A percentile compares a stretch with the other conserved stretches of the same genome.
Evolutionary conservation across 2,329 filamentous ascomycete species (phyloP).

Genomic region (Talaromyces sp.): DNA sequence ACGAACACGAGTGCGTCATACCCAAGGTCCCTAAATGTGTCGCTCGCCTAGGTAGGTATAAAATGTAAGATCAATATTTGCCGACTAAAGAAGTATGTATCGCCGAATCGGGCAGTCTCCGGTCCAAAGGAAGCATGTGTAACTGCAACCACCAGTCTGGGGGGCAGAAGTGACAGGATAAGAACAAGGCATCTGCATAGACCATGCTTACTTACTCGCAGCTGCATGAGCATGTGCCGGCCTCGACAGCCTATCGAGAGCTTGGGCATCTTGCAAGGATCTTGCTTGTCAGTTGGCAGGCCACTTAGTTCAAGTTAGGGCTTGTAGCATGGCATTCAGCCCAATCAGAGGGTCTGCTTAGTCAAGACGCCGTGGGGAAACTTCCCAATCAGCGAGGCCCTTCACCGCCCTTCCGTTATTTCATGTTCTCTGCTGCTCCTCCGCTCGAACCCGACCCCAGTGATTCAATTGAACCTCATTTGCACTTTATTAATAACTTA

Average conservation of each 20-base stretch:
- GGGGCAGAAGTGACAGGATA: neutral
- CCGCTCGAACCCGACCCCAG: neutral
- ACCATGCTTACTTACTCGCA: neutral
- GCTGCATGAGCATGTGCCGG: slow-evolving; percentile 6
- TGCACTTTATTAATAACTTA: neutral
- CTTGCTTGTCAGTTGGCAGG: neutral
- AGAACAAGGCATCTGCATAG: slow-evolving; percentile 2
- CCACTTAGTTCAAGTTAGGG: neutral
- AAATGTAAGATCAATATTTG: neutral
- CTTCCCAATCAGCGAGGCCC: slow-evolving; percentile 9
- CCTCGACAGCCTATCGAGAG: neutral
- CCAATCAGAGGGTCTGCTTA: neutral
- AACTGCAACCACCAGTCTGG: neutral
- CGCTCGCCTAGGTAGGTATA: neutral
- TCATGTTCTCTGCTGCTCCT: neutral
- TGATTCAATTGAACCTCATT: slow-evolving; percentile 5
- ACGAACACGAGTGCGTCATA: neutral
- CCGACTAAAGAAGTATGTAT: neutral
- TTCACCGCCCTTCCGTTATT: slow-evolving; percentile 18
- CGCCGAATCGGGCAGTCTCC: neutral
- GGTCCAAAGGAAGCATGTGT: slow-evolving; percentile 4
- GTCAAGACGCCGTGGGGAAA: slow-evolving; percentile 2
- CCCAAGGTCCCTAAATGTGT: neutral
- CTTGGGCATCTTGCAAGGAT: neutral
- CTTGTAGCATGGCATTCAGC: neutral